Evolutionary conservation across 2,329 filamentous ascomycete genomes (phyloP).

Genomic region (Bipolaris sorokiniana): DNA sequence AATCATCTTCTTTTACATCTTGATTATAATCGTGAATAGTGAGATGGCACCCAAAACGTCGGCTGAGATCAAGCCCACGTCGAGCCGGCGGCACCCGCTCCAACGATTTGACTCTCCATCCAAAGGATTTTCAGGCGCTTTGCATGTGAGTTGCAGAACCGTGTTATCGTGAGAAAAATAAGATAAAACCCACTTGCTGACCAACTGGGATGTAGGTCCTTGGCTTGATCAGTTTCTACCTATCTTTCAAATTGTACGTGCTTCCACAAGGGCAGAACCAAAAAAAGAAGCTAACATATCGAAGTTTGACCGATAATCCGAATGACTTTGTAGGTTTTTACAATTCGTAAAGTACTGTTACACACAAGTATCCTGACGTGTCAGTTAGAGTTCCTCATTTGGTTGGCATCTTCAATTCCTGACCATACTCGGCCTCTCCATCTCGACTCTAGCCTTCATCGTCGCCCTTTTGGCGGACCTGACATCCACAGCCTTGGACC

Average conservation of each 20-base stretch:
- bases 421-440: constrained; percentile 72
- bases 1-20: not conserved
- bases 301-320: constrained; percentile 40
- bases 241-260: constrained; percentile 51
- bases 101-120: constrained; percentile 72
- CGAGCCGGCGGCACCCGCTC: constrained; percentile 61
- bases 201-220: constrained; percentile 29
- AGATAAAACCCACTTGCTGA: not conserved
- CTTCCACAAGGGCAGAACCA: not conserved
- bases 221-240: constrained; percentile 54
- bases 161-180: not conserved
- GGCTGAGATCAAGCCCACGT: constrained; percentile 20
- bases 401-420: constrained; percentile 76
- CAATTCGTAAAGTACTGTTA: not conserved
- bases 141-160: constrained; percentile 57
- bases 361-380: not conserved
- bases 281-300: constrained; percentile 11
- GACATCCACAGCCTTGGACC: constrained; percentile 34
- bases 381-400: constrained; percentile 60
- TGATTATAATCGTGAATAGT: not conserved
- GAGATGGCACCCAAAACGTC: constrained; percentile 9
- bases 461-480: constrained; percentile 70
- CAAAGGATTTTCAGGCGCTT: constrained; percentile 64
- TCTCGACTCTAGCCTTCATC: constrained; percentile 66
- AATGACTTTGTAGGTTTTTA: constrained; percentile 32